phyloP scores from a whole-genome alignment of 345 rosid species.

The Euphorbia peplus region DNA sequence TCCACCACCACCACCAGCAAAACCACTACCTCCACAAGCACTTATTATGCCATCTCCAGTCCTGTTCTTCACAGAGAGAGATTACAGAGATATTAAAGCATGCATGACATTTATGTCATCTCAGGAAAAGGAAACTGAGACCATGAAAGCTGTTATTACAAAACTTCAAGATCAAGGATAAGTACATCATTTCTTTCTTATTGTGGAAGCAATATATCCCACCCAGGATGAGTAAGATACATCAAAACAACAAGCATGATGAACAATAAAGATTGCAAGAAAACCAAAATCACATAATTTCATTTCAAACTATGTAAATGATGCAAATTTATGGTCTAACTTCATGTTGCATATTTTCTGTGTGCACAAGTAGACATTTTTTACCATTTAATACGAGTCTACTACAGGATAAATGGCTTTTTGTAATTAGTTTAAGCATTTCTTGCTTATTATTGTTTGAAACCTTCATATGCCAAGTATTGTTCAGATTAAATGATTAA shows the following conservation, averaged over 20 bases:
- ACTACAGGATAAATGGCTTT: neutral
- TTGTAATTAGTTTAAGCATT: neutral
- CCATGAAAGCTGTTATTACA: neutral
- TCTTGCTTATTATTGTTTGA: neutral
- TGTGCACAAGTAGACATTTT: slow-evolving; percentile 2
- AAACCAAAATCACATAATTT: neutral
- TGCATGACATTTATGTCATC: neutral
- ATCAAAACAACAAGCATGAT: neutral
- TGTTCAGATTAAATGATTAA: neutral
- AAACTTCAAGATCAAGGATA: neutral
- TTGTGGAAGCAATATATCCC: neutral
- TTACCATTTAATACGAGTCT: neutral
- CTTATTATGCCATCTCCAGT: slow-evolving; percentile 87
- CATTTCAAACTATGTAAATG: neutral
- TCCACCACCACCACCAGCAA: slow-evolving; percentile 99
- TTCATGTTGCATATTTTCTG: neutral
- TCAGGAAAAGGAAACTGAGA: neutral
- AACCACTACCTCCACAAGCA: slow-evolving; percentile 97
- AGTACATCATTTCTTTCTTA: neutral
- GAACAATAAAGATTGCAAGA: neutral
- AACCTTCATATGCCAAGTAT: neutral
- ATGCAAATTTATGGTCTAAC: neutral
- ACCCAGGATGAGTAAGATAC: neutral
- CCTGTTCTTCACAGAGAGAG: slow-evolving; percentile 66
- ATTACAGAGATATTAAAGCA: slow-evolving; percentile 15